A percentile compares a stretch with the other conserved stretches of the same genome.
Evolutionary conservation across 768 basidiomycete species (phyloP).

Genomic region (Lentinus tigrinus): DNA sequence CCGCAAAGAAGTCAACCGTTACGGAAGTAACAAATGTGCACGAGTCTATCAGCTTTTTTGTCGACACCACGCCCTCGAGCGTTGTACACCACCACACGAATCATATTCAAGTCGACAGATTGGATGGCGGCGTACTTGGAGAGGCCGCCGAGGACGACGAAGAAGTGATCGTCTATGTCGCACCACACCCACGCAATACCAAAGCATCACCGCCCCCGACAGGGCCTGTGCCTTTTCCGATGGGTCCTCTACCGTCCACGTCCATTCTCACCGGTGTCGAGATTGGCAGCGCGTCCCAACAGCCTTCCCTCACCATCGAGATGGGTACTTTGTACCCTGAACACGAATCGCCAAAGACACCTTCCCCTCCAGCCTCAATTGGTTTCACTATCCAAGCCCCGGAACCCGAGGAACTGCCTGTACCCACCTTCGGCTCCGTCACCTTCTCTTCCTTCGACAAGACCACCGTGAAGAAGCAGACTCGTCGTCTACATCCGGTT

Average conservation of each 20-base stretch:
- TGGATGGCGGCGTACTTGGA: conserved; percentile 11
- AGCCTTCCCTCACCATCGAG: background rate
- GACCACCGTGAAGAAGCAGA: conserved; percentile 30
- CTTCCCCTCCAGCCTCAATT: background rate
- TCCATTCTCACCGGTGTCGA: conserved; percentile 27
- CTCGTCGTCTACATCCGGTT: conserved; percentile 29
- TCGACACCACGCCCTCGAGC: conserved; percentile 29
- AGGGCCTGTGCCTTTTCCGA: background rate
- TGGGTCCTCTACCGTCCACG: conserved; percentile 16
- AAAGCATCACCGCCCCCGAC: conserved; percentile 13
- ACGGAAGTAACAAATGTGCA: conserved; percentile 24
- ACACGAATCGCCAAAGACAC: background rate
- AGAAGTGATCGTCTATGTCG: conserved; percentile 78
- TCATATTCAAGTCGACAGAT: conserved; percentile 4
- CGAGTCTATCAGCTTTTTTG: conserved; percentile 38
- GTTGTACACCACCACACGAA: background rate
- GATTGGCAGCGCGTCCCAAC: background rate
- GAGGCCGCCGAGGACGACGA: conserved; percentile 6
- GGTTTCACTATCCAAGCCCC: background rate
- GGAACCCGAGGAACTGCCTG: conserved; percentile 4
- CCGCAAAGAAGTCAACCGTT: background rate
- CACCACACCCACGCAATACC: conserved; percentile 59
- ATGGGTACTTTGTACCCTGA: conserved; percentile 5
- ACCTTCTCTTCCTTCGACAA: conserved; percentile 36
- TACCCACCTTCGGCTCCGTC: conserved; percentile 20